phyloP scores from a whole-genome alignment of 225 moss, liverwort and hornwort genomes.

The Pleurozium schreberi region DNA sequence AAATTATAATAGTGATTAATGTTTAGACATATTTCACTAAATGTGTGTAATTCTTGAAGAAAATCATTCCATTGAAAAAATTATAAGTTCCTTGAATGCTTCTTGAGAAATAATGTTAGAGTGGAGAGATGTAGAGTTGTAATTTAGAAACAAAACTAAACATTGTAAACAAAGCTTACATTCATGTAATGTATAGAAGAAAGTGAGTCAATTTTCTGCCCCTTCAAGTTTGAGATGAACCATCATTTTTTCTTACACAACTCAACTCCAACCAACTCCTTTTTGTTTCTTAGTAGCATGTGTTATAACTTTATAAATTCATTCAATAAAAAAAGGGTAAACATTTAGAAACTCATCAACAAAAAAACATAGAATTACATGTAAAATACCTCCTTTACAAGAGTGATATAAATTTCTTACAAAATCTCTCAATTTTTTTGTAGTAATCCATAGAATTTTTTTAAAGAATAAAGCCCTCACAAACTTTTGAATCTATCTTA shows the following conservation, averaged over 20 bases:
- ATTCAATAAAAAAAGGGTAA: not conserved
- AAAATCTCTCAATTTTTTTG: not conserved
- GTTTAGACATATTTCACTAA: not conserved
- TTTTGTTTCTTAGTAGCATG: not conserved
- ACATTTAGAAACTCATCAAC: not conserved
- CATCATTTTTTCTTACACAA: not conserved
- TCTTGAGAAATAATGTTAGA: not conserved
- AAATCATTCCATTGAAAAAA: no score
- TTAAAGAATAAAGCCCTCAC: no score
- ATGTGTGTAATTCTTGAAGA: not conserved
- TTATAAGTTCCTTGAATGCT: not conserved
- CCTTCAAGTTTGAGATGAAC: not conserved
- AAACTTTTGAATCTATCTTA: not conserved
- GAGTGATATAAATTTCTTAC: not conserved
- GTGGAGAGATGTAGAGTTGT: rapidly evolving
- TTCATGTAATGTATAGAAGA: no score
- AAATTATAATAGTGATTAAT: not conserved
- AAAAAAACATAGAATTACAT: not conserved
- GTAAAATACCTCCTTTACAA: not conserved
- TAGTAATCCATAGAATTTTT: no score
- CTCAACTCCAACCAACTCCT: rapidly evolving
- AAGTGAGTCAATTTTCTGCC: not conserved
- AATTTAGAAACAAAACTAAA: not conserved
- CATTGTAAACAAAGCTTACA: no score
- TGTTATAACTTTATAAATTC: not conserved